Evolutionary conservation across 768 basidiomycete species (phyloP), one percentile per base, ranked within the genome.

Genomic region (Mycena floridula): DNA sequence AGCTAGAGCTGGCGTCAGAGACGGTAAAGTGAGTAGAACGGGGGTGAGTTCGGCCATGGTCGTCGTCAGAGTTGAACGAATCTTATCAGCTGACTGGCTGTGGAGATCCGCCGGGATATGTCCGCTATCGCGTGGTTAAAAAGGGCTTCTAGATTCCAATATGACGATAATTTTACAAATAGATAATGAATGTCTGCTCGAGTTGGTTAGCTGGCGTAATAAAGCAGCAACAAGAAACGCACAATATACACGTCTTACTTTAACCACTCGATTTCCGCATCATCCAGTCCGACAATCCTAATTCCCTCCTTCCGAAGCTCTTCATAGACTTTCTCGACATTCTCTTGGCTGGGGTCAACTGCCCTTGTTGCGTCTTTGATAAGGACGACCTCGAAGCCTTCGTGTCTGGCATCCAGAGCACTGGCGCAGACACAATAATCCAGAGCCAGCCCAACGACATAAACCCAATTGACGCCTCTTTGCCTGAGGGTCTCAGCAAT

Each of bases 361-460:
- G 60, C 58, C 36, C 46, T 55, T 2, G 53, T 56, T 26, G 50
- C 59, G 5, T 57, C 55, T 39, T 47, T 47, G 25, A 61, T 43
- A 8, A 61, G 45, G 16, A 44, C 53, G 3, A 50, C 48, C 22
- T 53, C 58, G 59, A 72, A 73, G 7, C 57, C 60, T 8, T 63
- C 59, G 49, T 67, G 67, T 42, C 55, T 52, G 2, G 71, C 67
- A 48, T 78, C 72, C 5, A 71, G 50, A 24, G 73, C 73, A 3
- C 71, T 72, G 16, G 49, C 58, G 35, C 65, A 62, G 41, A 84
- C 81, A 48, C 84, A 87, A 51, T 76, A 84, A 54, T 86, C 85
- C 21, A 79, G 73, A 24, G 85, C 85, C 32, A 87, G 61, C 0
- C 77, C 77, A 7, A 73, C 70, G 16, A 86, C 59, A 41, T 77